Evolutionary conservation across 2,329 filamentous ascomycete species (phyloP), one percentile per base, ranked within the genome.

Genomic region (Colletotrichum gloeosporioides): DNA sequence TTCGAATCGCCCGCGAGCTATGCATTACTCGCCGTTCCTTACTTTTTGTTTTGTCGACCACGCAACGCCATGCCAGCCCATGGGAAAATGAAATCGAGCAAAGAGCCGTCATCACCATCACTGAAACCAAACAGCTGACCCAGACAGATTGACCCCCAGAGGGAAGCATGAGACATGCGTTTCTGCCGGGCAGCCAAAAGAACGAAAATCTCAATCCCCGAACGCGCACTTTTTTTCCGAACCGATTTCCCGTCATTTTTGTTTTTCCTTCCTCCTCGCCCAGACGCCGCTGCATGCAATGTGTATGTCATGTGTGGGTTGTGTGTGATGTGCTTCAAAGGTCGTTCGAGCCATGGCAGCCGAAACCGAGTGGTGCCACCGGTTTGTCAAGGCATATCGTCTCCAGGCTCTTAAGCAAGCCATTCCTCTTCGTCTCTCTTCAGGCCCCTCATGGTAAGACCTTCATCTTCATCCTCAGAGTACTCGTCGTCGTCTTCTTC

Each of bases 401-500:
- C 39, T 7, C 16, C 18, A 5, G 71, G 18, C 39, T 18, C 36
- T 80, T 77, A 92, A 72, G 90, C 90, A 78, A 92, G 86, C 90
- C 90, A 92, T 78, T 90, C 88, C 81, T 92, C 90, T 78, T 92
- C 90, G 70, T 90, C 88, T 78, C 91, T 86, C 82, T 91, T 91
- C 55, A 88, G 84, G 4, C 88, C 89, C 73, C 88, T 87, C 90
- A 92, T 92, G 32, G 91, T 85, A 10, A 92, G 84, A 1, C 90
- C 90, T 4, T 92, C 91, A 69, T 92, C 90, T 15, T 91, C 90
- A 8, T 90, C 89, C 15, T 90, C 88, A 9, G 88, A 88, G 39
- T 86, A 87, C 3, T 83, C 84, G 0, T 81, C 82, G 16, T 86
- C 85, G 4, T 85, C 85, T 4, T 87, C 86, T 22, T 87, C 83